phyloP scores from a whole-genome alignment of 2,329 filamentous ascomycete genomes.

The Botrytis galanthina region DNA sequence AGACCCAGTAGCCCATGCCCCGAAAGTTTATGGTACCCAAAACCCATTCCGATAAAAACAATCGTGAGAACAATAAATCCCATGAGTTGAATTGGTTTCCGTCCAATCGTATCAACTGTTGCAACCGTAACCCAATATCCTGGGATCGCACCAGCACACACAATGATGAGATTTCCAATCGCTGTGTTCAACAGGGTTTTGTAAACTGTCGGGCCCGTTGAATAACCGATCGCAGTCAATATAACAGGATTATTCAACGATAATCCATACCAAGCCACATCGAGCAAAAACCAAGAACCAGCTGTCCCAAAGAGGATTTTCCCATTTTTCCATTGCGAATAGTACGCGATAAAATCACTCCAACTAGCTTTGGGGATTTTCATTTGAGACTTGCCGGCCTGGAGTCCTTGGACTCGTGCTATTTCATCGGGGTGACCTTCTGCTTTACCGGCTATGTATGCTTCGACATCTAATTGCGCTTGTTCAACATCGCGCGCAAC shows the following conservation, averaged over 20 bases:
- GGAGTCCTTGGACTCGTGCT: conserved; percentile 55
- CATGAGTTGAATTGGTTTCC: conserved; percentile 70
- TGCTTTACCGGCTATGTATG: conserved; percentile 64
- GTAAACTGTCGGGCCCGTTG: conserved; percentile 62
- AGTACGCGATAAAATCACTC: conserved; percentile 69
- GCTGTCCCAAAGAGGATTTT: conserved; percentile 75
- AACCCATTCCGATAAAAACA: conserved; percentile 62
- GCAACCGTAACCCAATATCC: conserved; percentile 79
- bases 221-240: conserved; percentile 70
- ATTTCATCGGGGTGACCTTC: conserved; percentile 67
- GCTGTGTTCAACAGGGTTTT: conserved; percentile 68
- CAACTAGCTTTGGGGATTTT: conserved; percentile 67
- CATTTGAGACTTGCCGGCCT: conserved; percentile 49
- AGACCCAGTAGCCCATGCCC: conserved; percentile 55
- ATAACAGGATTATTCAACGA: conserved; percentile 74
- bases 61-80: conserved; percentile 62
- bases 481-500: conserved; percentile 72
- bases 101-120: conserved; percentile 73
- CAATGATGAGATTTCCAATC: conserved; percentile 73
- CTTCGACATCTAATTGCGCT: conserved; percentile 68
- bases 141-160: conserved; percentile 74
- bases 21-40: conserved; percentile 52
- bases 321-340: conserved; percentile 67
- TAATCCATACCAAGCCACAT: conserved; percentile 56
- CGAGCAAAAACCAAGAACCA: conserved; percentile 79